Evolutionary conservation across 306 rosid genomes (phyloP).

Genomic region (Sicyos baderoa): DNA sequence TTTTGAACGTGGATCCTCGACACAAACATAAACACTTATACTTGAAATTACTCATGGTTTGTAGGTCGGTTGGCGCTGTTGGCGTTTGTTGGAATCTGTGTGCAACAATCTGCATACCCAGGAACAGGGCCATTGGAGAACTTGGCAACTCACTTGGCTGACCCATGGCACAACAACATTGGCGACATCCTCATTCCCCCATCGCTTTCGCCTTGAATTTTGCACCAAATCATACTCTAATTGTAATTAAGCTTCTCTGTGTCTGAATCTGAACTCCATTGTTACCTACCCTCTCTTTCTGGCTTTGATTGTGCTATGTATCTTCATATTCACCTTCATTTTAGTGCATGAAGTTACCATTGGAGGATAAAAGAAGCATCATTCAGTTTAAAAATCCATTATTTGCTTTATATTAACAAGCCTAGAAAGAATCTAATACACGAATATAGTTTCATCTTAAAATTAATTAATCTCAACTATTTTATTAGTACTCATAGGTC

Average conservation of each 20-base stretch:
- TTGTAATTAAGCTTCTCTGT: constrained; percentile 11
- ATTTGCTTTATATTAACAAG: background rate
- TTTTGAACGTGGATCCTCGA: no score
- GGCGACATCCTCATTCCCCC: constrained; percentile 62
- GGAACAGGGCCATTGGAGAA: constrained; percentile 99
- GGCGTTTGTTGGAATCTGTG: constrained; percentile 83
- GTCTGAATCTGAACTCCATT: background rate
- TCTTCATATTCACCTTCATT: constrained; percentile 1
- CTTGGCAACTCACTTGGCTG: constrained; percentile 97
- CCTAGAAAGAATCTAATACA: no score
- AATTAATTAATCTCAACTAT: no score
- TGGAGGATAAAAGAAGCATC: background rate
- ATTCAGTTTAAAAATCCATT: background rate
- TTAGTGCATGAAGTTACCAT: background rate
- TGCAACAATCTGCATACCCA: constrained; percentile 91
- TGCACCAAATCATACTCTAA: constrained; percentile 3
- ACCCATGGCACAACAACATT: constrained; percentile 99
- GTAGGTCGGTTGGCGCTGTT: constrained; percentile 83
- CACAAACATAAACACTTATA: no score
- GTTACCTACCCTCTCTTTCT: background rate
- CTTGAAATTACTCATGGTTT: background rate
- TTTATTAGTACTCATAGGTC: no score
- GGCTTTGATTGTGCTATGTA: background rate
- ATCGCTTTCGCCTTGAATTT: constrained; percentile 29
- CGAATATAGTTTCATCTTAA: no score